Percentiles rank a stretch among this genome's conserved stretches.
These are phyloP conservation scores for Dissophora ornata DNA, from an alignment of 192 early-diverging fungal species.

Conservation along the genomic window DNA sequence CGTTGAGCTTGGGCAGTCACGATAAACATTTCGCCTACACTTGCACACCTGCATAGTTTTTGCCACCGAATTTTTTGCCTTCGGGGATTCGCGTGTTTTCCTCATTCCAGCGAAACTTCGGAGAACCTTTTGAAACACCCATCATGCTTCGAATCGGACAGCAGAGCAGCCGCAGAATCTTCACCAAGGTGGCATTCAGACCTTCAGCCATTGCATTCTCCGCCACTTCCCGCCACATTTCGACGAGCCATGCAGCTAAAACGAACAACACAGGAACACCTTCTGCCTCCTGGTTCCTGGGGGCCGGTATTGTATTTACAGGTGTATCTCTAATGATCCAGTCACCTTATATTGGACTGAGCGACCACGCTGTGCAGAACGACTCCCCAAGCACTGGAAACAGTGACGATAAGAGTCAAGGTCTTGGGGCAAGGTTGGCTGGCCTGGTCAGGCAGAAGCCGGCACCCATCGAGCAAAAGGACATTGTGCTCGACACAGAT, in stretches of 20 bases:
- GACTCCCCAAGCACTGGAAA: background rate
- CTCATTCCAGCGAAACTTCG: too few relatives aligned
- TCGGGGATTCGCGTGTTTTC: too few relatives aligned
- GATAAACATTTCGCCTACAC: too few relatives aligned
- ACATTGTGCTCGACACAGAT: slow-evolving; percentile 40
- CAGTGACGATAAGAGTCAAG: background rate
- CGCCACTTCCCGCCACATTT: background rate
- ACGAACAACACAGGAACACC: slow-evolving; percentile 5
- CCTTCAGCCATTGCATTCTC: background rate
- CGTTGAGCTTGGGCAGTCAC: too few relatives aligned
- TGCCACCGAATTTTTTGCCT: too few relatives aligned
- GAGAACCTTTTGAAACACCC: background rate
- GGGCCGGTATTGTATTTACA: slow-evolving; percentile 42
- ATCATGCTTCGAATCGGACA: slow-evolving; percentile 24
- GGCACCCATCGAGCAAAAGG: slow-evolving; percentile 16
- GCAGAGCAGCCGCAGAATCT: slow-evolving; percentile 4
- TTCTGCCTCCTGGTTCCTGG: slow-evolving; percentile 23
- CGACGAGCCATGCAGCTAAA: background rate
- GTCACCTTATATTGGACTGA: slow-evolving; percentile 28
- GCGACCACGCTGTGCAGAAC: slow-evolving; percentile 9
- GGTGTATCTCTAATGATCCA: slow-evolving; percentile 34
- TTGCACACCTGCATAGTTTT: too few relatives aligned
- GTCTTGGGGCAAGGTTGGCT: slow-evolving; percentile 19
- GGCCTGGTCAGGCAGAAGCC: slow-evolving; percentile 17
- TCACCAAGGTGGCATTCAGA: background rate